Base-by-base conservation (phyloP, 1,284 basidiomycete genomes). In the Chiua sp. region DNA sequence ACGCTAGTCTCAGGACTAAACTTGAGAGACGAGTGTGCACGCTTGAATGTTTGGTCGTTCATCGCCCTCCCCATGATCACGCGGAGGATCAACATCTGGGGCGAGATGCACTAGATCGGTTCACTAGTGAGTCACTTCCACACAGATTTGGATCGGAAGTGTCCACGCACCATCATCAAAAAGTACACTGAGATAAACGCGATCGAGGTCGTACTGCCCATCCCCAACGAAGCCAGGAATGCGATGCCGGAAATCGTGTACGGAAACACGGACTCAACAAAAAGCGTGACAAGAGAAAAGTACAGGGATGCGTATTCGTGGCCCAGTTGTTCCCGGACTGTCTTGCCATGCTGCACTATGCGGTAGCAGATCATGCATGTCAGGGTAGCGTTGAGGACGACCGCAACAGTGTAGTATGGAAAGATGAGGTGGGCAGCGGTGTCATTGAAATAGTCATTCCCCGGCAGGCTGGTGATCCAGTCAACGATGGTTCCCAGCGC, bases 201-300 rank as follows among this genome's bases (percentile, higher is more conserved):
- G 5, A 44, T 35, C 16, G 62, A 60, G 1, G 53, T 56, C 11
- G 57, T 15, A 30, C 68, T 73, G 1, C 20, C 23, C 3, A 70
- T 13, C 5, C 67, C 71, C 11, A 62, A 48, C 20, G 65, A 61
- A 5, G 70, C 54, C 46, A 73, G 35, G 37, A 69, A 70, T 3
- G 69, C 65, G 12, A 75, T 62, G 7, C 73, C 69, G 18, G 60
- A 58, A 26, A 75, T 23, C 15, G 67, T 72, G 46, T 53, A 72
- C 12, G 73, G 70, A 15, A 72, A 18, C 20, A 68, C 60, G 0
- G 73, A 74, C 53, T 72, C 73, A 55, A 72, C 20, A 20, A 74
- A 30, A 15, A 72, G 47, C 0, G 61, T 32, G 13, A 52, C 53
- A 23, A 56, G 13, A 37, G 44, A 15, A 37, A 72, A 73, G 49